phyloP scores from a whole-genome alignment of 768 basidiomycete species.

The Tricholoma matsutake region DNA sequence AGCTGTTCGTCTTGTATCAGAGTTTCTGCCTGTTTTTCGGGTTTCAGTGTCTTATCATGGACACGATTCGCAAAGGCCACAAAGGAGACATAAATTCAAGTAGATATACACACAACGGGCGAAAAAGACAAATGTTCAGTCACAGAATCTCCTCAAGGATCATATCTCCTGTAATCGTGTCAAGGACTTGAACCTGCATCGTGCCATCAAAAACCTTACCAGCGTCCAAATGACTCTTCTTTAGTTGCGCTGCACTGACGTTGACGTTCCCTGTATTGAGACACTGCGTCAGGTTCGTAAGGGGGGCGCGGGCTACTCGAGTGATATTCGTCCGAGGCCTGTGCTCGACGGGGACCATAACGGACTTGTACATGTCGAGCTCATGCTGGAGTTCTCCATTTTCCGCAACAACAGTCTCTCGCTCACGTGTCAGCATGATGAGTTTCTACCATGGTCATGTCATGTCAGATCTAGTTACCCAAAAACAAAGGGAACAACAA shows the following conservation, averaged over 20 bases:
- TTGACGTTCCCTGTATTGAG: slow-evolving; percentile 20
- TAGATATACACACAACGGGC: neutral
- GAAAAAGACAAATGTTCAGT: neutral
- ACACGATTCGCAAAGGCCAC: neutral
- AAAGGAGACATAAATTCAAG: neutral
- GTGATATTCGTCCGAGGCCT: slow-evolving; percentile 57
- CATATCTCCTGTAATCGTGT: slow-evolving; percentile 44
- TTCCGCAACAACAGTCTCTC: slow-evolving; percentile 39
- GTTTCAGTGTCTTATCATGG: neutral
- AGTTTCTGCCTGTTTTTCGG: neutral
- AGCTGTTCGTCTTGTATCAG: neutral
- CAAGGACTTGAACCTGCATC: slow-evolving; percentile 20
- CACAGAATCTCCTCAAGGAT: slow-evolving; percentile 42
- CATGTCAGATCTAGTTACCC: neutral
- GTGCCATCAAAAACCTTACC: slow-evolving; percentile 7
- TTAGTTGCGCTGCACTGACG: neutral
- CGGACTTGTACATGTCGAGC: slow-evolving; percentile 59
- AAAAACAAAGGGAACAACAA: slow-evolving; percentile 22
- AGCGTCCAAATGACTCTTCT: neutral
- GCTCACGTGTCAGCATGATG: slow-evolving; percentile 42
- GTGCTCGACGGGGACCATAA: slow-evolving; percentile 42
- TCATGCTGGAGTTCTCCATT: slow-evolving; percentile 52
- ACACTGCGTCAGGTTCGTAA: slow-evolving; percentile 43
- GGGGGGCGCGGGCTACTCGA: slow-evolving; percentile 45
- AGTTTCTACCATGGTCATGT: slow-evolving; percentile 39